Base-by-base conservation (phyloP, 176 grass and related monocot genomes). In the Elymus sibiricus region DNA sequence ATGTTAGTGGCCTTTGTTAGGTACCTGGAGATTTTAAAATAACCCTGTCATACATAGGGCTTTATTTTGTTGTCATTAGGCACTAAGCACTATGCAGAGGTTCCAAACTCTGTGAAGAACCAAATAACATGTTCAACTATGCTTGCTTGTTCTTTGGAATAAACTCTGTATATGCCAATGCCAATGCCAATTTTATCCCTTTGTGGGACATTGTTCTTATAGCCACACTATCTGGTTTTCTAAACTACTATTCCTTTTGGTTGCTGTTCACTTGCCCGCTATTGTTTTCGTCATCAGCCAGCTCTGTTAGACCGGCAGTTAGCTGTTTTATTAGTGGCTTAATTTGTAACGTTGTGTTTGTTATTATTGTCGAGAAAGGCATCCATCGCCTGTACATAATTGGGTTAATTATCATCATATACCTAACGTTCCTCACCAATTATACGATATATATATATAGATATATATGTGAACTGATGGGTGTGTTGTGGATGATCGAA, bases 201-300 rank as follows among this genome's bases (percentile, higher is more conserved):
- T 21, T 76, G 39, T 64, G 79, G 32, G 6, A 19, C 32, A 40
- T 79, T 83, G 22, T 9, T 78, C 53, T 9, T 26, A 7, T 61
- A 31, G 69, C 34, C 61, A 40, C 21, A 69, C 24, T 8, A 64
- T 5, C 13, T 66, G 11, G 39, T 82, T 70, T 63, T 40, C 25
- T 37, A 64, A 19, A 44, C 19, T 22, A 37, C 9, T 46, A 51
- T 9, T 24, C 74, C 1, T 77, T 67, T 24, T 1, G 43, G 2
- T 22, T 38, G 66, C 43, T 73, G 73, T 77, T 58, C 15, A 3
- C 24, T 60, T 77, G 46, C 42, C 60, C 34, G 61, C 42, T 82
- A 39, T 71, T 86, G 73, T 79, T 89, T 67, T 73, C 25, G 13
- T 90, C 80, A 79, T n/a, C 80, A 79, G 28, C 34, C 55, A 64